Conservation (phyloP, 805 yeast genomes). For the Tetrapisispora phaffii region DNA sequence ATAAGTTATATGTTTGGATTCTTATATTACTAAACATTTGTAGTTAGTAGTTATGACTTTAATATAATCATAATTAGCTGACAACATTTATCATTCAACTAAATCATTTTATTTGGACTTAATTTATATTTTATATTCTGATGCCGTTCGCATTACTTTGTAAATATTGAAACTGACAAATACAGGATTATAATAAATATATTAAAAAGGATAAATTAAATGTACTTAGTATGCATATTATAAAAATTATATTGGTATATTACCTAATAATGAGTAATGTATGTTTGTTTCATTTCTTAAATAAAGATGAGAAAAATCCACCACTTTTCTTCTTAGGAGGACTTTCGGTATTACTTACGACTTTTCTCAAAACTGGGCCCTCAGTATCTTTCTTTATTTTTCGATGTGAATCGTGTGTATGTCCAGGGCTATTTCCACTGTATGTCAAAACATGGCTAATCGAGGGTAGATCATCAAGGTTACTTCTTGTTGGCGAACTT, state of each 20-base stretch:
- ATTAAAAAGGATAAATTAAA: no score
- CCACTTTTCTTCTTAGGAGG: slow-evolving; percentile 6
- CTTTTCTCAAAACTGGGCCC: slow-evolving; percentile 10
- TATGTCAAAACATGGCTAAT: slow-evolving; percentile 1
- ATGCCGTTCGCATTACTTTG: not conserved
- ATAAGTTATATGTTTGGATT: no score
- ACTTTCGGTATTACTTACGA: slow-evolving; percentile 14
- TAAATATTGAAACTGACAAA: no score
- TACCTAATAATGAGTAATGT: not conserved
- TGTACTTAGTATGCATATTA: no score
- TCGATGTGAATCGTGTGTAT: not conserved
- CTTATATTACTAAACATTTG: no score
- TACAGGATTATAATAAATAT: no score
- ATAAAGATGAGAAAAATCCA: slow-evolving; percentile 5
- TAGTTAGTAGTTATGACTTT: no score
- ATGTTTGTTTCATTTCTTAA: not conserved
- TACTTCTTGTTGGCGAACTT: slow-evolving; percentile 1
- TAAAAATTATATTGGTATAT: not conserved
- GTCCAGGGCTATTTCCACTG: not conserved
- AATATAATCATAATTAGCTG: no score
- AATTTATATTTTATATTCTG: no score
- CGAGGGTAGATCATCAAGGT: not conserved
- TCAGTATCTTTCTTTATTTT: not conserved
- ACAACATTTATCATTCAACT: no score
- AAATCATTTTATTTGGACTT: no score